Conservation (phyloP, 371 early-diverging fungal species). For the Mucor circinelloides region DNA sequence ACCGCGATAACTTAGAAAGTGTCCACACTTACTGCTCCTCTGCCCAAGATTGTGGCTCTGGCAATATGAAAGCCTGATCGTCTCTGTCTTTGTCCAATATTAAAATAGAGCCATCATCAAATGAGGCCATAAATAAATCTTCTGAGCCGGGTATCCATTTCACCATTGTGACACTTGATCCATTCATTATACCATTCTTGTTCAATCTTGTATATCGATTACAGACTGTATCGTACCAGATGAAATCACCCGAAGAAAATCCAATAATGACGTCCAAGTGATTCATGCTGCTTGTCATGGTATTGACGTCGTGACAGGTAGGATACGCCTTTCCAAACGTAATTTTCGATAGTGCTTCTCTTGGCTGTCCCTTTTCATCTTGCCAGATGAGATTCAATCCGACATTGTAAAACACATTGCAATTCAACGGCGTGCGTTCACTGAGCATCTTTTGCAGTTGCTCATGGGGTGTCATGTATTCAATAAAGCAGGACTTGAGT, state of each 20-base stretch:
- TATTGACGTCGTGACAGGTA: slow-evolving; percentile 87
- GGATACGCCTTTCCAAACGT: slow-evolving; percentile 45
- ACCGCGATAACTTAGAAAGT: neutral
- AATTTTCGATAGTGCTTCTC: slow-evolving; percentile 11
- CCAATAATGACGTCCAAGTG: slow-evolving; percentile 80
- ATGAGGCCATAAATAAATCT: slow-evolving; percentile 79
- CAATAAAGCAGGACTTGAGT: slow-evolving; percentile 68
- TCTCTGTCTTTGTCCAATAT: slow-evolving; percentile 85
- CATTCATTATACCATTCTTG: slow-evolving; percentile 58
- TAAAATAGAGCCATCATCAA: slow-evolving; percentile 74
- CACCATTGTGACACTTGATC: slow-evolving; percentile 69
- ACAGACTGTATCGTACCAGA: slow-evolving; percentile 80
- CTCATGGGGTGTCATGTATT: slow-evolving; percentile 71
- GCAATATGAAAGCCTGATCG: slow-evolving; percentile 61
- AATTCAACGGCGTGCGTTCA: neutral
- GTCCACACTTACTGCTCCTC: slow-evolving; percentile 21
- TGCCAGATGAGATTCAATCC: slow-evolving; percentile 73
- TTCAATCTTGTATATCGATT: slow-evolving; percentile 64
- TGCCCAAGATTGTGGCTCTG: slow-evolving; percentile 30
- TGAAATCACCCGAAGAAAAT: slow-evolving; percentile 83
- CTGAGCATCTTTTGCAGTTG: slow-evolving; percentile 22
- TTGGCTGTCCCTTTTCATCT: slow-evolving; percentile 56
- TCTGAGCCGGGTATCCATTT: slow-evolving; percentile 92
- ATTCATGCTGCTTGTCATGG: slow-evolving; percentile 58
- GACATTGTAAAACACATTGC: slow-evolving; percentile 46